phyloP scores from a whole-genome alignment of 805 yeast genomes.

The Wickerhamiella cacticola region DNA sequence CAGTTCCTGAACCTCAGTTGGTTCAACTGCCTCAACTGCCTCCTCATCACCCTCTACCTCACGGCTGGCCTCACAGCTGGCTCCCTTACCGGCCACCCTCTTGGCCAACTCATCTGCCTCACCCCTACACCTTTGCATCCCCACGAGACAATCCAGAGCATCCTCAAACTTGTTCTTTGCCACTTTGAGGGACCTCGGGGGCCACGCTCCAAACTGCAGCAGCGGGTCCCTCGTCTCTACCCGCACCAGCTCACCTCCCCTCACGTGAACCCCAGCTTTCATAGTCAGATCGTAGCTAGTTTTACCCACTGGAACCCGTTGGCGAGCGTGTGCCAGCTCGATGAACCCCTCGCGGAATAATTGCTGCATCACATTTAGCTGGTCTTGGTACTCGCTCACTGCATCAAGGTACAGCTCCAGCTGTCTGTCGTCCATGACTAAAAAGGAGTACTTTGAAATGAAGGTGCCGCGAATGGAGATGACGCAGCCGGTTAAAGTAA shows the following conservation, averaged over 20 bases:
- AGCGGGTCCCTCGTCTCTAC: neutral
- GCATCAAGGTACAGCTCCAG: conserved; percentile 4
- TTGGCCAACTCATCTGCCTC: neutral
- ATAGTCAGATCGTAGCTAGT: neutral
- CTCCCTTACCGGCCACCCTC: no score
- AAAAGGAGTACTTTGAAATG: neutral
- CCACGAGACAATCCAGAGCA: neutral
- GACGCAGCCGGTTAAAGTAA: neutral
- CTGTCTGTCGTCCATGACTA: neutral
- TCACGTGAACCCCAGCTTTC: neutral
- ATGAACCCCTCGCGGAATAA: conserved; percentile 1
- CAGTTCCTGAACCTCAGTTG: no score
- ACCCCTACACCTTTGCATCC: neutral
- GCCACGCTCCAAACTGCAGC: conserved; percentile 8
- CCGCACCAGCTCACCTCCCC: neutral
- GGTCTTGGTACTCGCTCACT: conserved; percentile 1
- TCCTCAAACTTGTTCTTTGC: neutral
- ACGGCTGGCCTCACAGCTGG: no score
- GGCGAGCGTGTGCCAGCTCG: conserved; percentile 8
- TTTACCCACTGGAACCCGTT: neutral
- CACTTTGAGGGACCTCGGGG: neutral
- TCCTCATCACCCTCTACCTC: no score
- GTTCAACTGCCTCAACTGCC: no score
- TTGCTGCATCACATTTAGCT: neutral
- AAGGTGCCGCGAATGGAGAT: neutral